Percentiles rank a stretch among this genome's conserved stretches.
phyloP scores from a whole-genome alignment of 2,329 filamentous ascomycete genomes.

The Pseudogymnoascus sp. region DNA sequence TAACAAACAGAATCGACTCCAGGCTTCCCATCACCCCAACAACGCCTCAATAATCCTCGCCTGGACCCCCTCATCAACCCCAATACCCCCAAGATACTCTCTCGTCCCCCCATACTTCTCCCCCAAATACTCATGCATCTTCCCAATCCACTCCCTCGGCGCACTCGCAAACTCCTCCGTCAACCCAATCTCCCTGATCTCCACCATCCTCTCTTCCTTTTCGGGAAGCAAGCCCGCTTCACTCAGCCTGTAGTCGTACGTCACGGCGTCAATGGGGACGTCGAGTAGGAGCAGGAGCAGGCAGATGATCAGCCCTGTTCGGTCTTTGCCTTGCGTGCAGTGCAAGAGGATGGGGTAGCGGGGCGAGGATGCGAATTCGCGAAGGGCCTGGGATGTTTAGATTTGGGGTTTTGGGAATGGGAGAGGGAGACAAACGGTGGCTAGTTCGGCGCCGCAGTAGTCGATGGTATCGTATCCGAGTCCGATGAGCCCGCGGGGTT shows the following conservation, averaged over 20 bases:
- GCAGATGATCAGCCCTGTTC: slow-evolving; percentile 64
- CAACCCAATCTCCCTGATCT: slow-evolving; percentile 64
- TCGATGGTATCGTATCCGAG: slow-evolving; percentile 63
- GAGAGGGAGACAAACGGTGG: slow-evolving; percentile 28
- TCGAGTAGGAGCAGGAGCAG: slow-evolving; percentile 58
- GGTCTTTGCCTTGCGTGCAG: slow-evolving; percentile 85
- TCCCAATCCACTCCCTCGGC: slow-evolving; percentile 53
- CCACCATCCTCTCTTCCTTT: slow-evolving; percentile 53
- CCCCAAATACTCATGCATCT: slow-evolving; percentile 50
- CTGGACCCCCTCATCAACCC: slow-evolving; percentile 37
- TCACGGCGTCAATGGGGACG: slow-evolving; percentile 51
- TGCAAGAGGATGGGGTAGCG: slow-evolving; percentile 64
- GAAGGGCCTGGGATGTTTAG: slow-evolving; percentile 34
- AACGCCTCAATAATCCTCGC: slow-evolving; percentile 12
- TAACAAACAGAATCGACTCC: too few species aligned
- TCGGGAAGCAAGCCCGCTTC: slow-evolving; percentile 53
- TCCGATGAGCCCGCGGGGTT: slow-evolving; percentile 61
- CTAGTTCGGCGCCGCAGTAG: slow-evolving; percentile 55
- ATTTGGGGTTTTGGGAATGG: not conserved
- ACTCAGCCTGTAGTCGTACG: slow-evolving; percentile 64
- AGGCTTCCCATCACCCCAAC: not conserved
- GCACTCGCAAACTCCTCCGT: slow-evolving; percentile 65
- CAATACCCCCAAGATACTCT: slow-evolving; percentile 56
- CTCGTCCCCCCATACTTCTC: slow-evolving; percentile 57
- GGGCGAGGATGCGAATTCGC: slow-evolving; percentile 37